Percentiles rank a stretch among this genome's conserved stretches.
These are phyloP conservation scores for Triticum timopheevii DNA, from an alignment of 176 grass and related monocot species.

Conservation along the genomic window DNA sequence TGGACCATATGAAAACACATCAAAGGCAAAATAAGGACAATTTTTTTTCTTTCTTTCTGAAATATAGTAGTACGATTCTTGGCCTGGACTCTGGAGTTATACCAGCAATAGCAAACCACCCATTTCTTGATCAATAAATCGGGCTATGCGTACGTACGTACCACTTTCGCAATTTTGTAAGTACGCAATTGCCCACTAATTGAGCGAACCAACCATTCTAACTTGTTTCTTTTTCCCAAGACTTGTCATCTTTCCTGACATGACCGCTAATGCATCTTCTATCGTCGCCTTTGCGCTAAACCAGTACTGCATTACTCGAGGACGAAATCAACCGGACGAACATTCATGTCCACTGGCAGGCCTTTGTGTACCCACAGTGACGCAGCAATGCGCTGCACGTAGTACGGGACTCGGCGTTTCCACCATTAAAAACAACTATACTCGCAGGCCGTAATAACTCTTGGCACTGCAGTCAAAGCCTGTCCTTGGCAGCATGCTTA, in stretches of 20 bases:
- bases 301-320: background rate
- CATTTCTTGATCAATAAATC: background rate
- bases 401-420: background rate
- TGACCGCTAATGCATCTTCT: too few relatives aligned
- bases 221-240: background rate
- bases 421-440: background rate
- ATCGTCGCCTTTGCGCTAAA: too few relatives aligned
- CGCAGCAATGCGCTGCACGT: constrained; percentile 10
- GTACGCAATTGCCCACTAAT: background rate
- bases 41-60: too few relatives aligned
- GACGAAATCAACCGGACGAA: background rate
- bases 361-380: background rate
- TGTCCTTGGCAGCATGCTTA: constrained; percentile 26
- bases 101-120: background rate
- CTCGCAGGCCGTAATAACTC: constrained; percentile 6
- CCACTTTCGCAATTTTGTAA: background rate
- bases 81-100: background rate
- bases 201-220: background rate
- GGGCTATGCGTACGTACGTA: background rate
- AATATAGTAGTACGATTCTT: background rate
- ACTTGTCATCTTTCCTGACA: background rate
- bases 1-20: background rate
- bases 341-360: background rate
- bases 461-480: constrained; percentile 31
- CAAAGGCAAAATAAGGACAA: background rate